Evolutionary conservation across 495 filamentous ascomycete genomes (phyloP), one percentile per base, ranked within the genome.

Genomic region (Echria macrotheca): DNA sequence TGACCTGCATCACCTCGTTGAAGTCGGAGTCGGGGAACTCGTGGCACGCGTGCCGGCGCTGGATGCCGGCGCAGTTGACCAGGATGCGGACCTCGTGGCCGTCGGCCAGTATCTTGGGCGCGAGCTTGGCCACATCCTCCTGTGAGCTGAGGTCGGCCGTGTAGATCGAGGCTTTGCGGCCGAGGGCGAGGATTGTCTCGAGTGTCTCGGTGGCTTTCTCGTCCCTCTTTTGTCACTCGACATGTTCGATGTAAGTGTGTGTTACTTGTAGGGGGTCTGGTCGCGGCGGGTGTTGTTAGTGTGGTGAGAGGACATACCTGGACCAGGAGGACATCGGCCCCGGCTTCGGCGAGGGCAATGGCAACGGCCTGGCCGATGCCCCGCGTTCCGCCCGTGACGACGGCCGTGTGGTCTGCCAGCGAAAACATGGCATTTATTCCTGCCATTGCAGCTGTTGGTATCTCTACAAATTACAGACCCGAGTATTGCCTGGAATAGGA

Each of bases 331-430:
- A 91, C 73, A 63, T 95, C 86, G 51, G 89, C 89, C 33, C 89
- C 89, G 43, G 85, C 86, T 69, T 93, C 87, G 26, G 89, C 87
- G 9, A 90, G 65, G 2, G 83, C 87, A 50, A 95, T 62, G 33
- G 86, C 86, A 69, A 94, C 91, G 9, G 86, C 78, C 61, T 87
- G 81, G 12, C 91, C 91, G 43, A 96, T 95, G 18, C 91, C 91
- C 44, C 91, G 73, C 12, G 89, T 93, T 43, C 87, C 88, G 22
- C 91, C 91, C 0, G 91, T 96, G 25, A 95, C 73, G 38, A 95
- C 67, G 26, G 91, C 91, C 7, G 86, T 95, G 60, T 88, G 79
- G 49, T 80, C 81, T 43, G 70, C 62, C 40, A 83, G 73, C 29
- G 77, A 72, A 55, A 82, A 83, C 50, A 78, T 58, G 42, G 47